phyloP scores from a whole-genome alignment of 2,329 filamentous ascomycete species.

The Phyllosticta paracitricarpa region DNA sequence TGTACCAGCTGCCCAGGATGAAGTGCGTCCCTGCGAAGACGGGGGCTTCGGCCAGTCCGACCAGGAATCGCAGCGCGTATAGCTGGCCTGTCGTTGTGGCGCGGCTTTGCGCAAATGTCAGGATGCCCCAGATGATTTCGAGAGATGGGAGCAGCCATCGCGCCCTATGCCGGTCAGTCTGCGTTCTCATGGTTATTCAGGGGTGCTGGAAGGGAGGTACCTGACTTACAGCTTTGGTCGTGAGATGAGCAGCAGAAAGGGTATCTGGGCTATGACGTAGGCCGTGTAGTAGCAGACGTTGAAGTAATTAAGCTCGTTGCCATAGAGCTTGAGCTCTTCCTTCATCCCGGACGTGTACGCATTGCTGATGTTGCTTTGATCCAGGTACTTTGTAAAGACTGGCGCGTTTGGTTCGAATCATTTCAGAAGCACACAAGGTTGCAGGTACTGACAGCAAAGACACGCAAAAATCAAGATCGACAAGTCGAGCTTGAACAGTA shows the following conservation, averaged over 20 bases:
- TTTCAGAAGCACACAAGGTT: neutral
- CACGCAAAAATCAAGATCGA: slow-evolving; percentile 28
- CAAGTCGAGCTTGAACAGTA: slow-evolving; percentile 27
- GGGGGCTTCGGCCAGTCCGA: slow-evolving; percentile 27
- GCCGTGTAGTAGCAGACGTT: slow-evolving; percentile 21
- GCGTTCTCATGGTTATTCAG: neutral
- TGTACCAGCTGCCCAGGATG: slow-evolving; percentile 32
- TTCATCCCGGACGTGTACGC: slow-evolving; percentile 25
- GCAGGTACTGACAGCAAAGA: slow-evolving; percentile 24
- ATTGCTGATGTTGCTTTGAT: slow-evolving; percentile 20
- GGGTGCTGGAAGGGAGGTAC: neutral
- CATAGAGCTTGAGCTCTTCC: slow-evolving; percentile 20
- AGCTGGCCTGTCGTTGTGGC: slow-evolving; percentile 29
- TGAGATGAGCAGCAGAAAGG: slow-evolving; percentile 25
- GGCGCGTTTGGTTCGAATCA: neutral
- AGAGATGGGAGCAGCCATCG: slow-evolving; percentile 29
- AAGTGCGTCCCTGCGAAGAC: slow-evolving; percentile 28
- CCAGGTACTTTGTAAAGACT: slow-evolving; percentile 30
- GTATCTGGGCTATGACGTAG: slow-evolving; percentile 22
- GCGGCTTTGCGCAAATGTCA: slow-evolving; percentile 30
- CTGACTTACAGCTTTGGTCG: slow-evolving; percentile 21
- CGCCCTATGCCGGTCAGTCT: slow-evolving; percentile 12
- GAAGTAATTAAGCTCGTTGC: slow-evolving; percentile 23
- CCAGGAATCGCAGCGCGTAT: slow-evolving; percentile 30
- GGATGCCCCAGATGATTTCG: slow-evolving; percentile 32